These are phyloP conservation scores for Megacollybia marginata DNA, from an alignment of 768 basidiomycete species.

Conservation along the genomic window DNA sequence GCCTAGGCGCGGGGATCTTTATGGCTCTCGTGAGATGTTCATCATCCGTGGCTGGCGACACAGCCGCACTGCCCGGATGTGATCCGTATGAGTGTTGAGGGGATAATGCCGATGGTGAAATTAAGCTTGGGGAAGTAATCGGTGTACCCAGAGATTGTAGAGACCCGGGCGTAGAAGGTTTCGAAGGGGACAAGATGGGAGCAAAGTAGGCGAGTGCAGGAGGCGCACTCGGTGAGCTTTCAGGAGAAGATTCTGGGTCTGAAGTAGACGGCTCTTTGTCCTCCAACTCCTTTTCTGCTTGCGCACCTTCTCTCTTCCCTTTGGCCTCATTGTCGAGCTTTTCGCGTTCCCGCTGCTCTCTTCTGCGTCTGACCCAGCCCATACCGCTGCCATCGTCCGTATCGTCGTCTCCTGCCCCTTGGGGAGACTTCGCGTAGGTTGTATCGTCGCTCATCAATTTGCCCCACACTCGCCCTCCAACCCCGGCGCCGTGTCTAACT, in stretches of 20 bases:
- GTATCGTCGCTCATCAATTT: conserved; percentile 21
- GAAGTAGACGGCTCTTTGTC: conserved; percentile 10
- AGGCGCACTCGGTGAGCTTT: background rate
- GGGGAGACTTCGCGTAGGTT: conserved; percentile 11
- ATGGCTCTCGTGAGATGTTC: conserved; percentile 26
- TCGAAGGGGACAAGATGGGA: background rate
- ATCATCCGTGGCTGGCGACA: conserved; percentile 8
- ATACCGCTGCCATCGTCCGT: conserved; percentile 83
- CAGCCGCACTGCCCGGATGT: background rate
- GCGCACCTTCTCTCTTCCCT: conserved; percentile 19
- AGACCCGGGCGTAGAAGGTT: background rate
- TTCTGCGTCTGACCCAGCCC: conserved; percentile 68
- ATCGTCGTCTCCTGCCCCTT: conserved; percentile 32
- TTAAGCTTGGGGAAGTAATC: background rate
- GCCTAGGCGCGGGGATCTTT: conserved; percentile 23
- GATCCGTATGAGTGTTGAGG: background rate
- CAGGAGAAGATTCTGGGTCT: background rate
- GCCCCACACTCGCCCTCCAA: conserved; percentile 26
- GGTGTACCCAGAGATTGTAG: background rate
- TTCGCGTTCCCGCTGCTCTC: conserved; percentile 50
- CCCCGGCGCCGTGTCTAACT: conserved; percentile 33
- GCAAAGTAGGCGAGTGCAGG: background rate
- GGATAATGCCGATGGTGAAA: background rate
- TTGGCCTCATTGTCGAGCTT: conserved; percentile 34
- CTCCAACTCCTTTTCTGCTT: conserved; percentile 5